Percentiles rank a stretch among this genome's conserved stretches.
Conservation (phyloP, 164 flowering plant species). For the Tetrastigma voinierianum region DNA sequence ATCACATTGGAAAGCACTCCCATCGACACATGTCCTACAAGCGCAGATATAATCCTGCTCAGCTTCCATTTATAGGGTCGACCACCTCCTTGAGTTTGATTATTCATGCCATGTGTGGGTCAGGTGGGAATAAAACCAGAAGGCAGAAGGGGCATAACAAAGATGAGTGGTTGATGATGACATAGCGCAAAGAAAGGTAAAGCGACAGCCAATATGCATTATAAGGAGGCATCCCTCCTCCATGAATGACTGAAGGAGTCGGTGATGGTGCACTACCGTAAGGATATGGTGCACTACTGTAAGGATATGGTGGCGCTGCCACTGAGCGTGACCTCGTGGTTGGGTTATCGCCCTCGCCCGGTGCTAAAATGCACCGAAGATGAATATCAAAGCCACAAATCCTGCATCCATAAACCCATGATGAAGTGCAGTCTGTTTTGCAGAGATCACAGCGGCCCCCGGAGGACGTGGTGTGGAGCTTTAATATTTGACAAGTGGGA, state of each 20-base stretch:
- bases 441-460: too few species aligned
- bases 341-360: neutral
- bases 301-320: neutral
- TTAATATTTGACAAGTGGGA: too few species aligned
- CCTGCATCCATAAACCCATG: constrained; percentile 4
- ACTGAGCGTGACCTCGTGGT: neutral
- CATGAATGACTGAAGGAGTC: too few species aligned
- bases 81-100: neutral
- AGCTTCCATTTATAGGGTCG: neutral
- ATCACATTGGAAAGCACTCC: neutral
- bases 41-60: neutral
- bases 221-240: too few species aligned
- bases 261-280: too few species aligned
- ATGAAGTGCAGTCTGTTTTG: neutral
- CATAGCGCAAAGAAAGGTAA: too few species aligned
- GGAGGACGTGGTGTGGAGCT: too few species aligned
- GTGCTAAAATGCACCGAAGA: constrained; percentile 1
- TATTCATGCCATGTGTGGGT: too few species aligned
- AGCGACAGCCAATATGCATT: too few species aligned
- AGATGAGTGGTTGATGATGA: too few species aligned
- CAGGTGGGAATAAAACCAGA: too few species aligned
- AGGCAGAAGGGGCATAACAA: too few species aligned
- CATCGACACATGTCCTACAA: constrained; percentile 1
- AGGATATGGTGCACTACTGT: neutral
- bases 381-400: constrained; percentile 1